Evolutionary conservation across 345 rosid species (phyloP), one percentile per base, ranked within the genome.

Genomic region (Hirschfeldia incana): DNA sequence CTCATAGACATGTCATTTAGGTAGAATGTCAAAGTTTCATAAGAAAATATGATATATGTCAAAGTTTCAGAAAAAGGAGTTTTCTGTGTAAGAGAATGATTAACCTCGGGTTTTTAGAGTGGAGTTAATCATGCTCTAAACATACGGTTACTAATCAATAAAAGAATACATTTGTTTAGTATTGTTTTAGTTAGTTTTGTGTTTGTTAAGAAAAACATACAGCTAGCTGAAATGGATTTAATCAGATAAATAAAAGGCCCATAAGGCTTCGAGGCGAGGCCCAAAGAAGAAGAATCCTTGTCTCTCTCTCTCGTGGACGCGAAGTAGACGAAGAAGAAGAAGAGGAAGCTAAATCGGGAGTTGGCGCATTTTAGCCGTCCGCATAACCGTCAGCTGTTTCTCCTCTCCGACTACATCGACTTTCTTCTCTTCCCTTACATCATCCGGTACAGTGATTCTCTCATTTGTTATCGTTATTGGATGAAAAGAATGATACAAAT

Each of bases 301-400:
- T 49, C 36, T 30, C 39, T 32, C n/a, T 42, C 42, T n/a, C 9
- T 80, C 80, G 80, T 80, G 72, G 69, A 71, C 80, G 69, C 77
- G 77, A 75, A 80, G 15, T 4, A 46, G 53, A 46, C 53, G 53
- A 46, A 46, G 53, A 46, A 46, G 53, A 44, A 44, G 70, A 57
- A 42, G 57, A 46, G 26, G 27, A 73, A 65, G 75, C 80, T 81
- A 72, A 70, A 76, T 75, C 69, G 65, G 73, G 80, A 4, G 58
- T 57, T 66, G 77, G 76, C 76, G 76, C 72, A 75, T 80, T 80
- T 80, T 80, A 70, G 80, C 69, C 65, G 65, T 81, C 77, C 15
- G 53, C 16, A 46, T 12, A 46, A 11, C 53, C 53, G 53, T 46
- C 16, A 21, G 53, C 46, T 39, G 46, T 55, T 39, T 33, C 72